These are phyloP conservation scores for Chalciporus piperatus DNA, from an alignment of 768 basidiomycete genomes.

Conservation along the genomic window DNA sequence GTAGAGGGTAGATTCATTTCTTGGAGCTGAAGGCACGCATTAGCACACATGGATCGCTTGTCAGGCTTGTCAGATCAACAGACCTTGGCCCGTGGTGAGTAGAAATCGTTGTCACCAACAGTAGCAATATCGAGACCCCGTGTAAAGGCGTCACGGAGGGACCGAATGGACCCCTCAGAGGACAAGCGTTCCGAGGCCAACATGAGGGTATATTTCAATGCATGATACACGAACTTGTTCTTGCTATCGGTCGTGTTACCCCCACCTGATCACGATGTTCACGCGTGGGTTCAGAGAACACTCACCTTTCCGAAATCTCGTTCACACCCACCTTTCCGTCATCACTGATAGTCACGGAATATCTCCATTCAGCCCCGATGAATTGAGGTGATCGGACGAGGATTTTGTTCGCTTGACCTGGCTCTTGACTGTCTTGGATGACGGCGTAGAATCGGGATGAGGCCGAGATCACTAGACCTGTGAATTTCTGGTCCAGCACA, in stretches of 20 bases:
- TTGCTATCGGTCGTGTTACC: constrained; percentile 38
- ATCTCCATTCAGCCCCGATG: constrained; percentile 72
- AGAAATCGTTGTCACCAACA: constrained; percentile 95
- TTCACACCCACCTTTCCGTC: constrained; percentile 24
- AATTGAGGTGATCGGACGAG: constrained; percentile 91
- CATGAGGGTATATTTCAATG: constrained; percentile 74
- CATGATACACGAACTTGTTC: constrained; percentile 93
- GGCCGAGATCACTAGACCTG: constrained; percentile 87
- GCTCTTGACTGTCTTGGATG: constrained; percentile 39
- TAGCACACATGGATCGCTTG: not conserved
- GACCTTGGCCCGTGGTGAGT: constrained; percentile 89
- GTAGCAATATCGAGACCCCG: constrained; percentile 74
- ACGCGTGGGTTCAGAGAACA: not conserved
- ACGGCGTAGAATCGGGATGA: constrained; percentile 92
- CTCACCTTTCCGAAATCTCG: constrained; percentile 23
- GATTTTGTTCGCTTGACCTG: constrained; percentile 43
- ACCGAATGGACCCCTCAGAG: constrained; percentile 37
- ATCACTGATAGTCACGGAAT: constrained; percentile 46
- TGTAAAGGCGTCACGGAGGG: constrained; percentile 41
- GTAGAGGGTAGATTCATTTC: constrained; percentile 59
- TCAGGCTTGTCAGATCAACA: constrained; percentile 3
- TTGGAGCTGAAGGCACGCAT: constrained; percentile 49
- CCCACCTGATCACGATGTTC: not conserved
- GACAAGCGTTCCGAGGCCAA: constrained; percentile 53
- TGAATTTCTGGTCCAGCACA: constrained; percentile 83